These are phyloP conservation scores for Ulmus americana DNA, from an alignment of 331 rosid genomes.

Conservation along the genomic window DNA sequence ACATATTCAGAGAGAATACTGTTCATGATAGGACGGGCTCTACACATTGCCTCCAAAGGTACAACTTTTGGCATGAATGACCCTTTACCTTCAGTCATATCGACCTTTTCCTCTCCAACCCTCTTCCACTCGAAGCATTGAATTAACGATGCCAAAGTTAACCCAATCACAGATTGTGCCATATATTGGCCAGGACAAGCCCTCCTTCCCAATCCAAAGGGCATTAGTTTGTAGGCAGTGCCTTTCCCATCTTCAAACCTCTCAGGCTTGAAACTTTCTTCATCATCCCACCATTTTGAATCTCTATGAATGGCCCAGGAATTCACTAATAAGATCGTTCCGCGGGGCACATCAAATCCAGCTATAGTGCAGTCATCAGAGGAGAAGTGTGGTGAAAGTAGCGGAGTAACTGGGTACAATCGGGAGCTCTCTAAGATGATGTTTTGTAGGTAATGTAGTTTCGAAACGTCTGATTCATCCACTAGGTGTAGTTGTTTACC, in stretches of 20 bases:
- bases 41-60: slow-evolving; percentile 24
- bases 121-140: slow-evolving; percentile 49
- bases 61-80: too few species aligned
- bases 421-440: slow-evolving; percentile 42
- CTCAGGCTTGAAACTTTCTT: slow-evolving; percentile 39
- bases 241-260: slow-evolving; percentile 26
- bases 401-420: slow-evolving; percentile 33
- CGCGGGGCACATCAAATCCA: slow-evolving; percentile 36
- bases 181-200: slow-evolving; percentile 42
- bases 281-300: slow-evolving; percentile 33
- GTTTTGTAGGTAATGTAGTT: slow-evolving; percentile 37
- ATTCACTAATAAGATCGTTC: slow-evolving; percentile 38
- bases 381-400: slow-evolving; percentile 42
- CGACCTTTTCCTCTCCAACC: too few species aligned
- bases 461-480: slow-evolving; percentile 33
- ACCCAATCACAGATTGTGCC: slow-evolving; percentile 39
- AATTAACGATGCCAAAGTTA: slow-evolving; percentile 37
- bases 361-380: slow-evolving; percentile 35
- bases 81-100: too few species aligned
- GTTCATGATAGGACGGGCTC: slow-evolving; percentile 19
- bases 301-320: slow-evolving; percentile 51
- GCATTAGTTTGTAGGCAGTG: slow-evolving; percentile 22
- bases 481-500: slow-evolving; percentile 27
- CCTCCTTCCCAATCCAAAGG: slow-evolving; percentile 52
- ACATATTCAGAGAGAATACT: slow-evolving; percentile 8